Evolutionary conservation across 768 basidiomycete genomes (phyloP).

Genomic region (Hebeloma cylindrosporum): DNA sequence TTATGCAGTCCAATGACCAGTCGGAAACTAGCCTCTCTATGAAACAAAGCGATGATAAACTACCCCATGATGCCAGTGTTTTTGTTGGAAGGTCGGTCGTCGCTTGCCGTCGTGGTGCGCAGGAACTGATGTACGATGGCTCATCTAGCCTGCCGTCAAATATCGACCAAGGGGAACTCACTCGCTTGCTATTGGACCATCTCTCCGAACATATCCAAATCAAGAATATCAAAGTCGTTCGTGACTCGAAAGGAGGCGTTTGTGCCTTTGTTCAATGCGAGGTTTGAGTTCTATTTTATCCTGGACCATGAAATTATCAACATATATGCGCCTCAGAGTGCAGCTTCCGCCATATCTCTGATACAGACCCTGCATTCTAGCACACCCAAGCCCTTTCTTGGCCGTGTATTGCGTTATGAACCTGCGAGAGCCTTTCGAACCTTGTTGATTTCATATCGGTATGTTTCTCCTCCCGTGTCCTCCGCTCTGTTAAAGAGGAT

Average conservation of each 20-base stretch:
- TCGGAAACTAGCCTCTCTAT: conserved; percentile 21
- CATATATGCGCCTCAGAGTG: conserved; percentile 43
- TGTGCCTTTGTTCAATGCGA: conserved; percentile 89
- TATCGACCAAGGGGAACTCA: conserved; percentile 64
- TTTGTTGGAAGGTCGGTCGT: conserved; percentile 75
- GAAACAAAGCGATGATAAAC: conserved; percentile 44
- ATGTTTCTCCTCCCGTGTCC: neutral
- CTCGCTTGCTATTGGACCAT: conserved; percentile 60
- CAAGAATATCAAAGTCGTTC: conserved; percentile 69
- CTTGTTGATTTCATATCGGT: conserved; percentile 70
- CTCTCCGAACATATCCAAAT: conserved; percentile 65
- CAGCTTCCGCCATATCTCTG: conserved; percentile 54
- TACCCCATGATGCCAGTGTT: conserved; percentile 75
- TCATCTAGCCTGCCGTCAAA: conserved; percentile 62
- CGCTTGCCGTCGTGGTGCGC: conserved; percentile 1
- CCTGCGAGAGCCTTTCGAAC: conserved; percentile 75
- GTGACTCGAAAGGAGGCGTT: conserved; percentile 72
- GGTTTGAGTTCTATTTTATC: conserved; percentile 37
- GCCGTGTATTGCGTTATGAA: conserved; percentile 74
- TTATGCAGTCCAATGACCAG: conserved; percentile 10
- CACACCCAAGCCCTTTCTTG: conserved; percentile 64
- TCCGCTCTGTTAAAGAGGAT: neutral
- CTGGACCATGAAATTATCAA: conserved; percentile 7
- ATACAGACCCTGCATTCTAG: conserved; percentile 58
- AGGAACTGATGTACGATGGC: conserved; percentile 5